Conservation (phyloP, 371 early-diverging fungal species). For the Apophysomyces elegans region DNA sequence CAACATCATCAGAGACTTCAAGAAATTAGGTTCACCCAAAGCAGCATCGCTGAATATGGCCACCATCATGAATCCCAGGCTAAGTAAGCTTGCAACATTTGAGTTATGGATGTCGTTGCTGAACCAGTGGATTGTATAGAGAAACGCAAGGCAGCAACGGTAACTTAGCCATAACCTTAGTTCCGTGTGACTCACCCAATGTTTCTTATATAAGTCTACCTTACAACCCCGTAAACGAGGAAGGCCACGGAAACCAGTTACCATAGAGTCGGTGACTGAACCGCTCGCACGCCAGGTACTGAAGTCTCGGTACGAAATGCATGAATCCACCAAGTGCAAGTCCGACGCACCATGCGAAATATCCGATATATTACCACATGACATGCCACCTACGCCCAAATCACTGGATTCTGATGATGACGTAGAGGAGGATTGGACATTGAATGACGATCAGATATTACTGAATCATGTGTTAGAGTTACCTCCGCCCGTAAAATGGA, state of each 20-base stretch:
- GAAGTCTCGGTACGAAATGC: slow-evolving; percentile 5
- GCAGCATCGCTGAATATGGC: slow-evolving; percentile 13
- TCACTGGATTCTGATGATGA: slow-evolving; percentile 14
- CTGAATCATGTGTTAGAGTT: slow-evolving; percentile 24
- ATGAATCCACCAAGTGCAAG: slow-evolving; percentile 8
- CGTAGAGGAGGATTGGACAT: slow-evolving; percentile 20
- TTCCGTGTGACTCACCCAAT: not conserved
- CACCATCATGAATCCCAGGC: slow-evolving; percentile 8
- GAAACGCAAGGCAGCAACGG: slow-evolving; percentile 3
- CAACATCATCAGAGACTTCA: slow-evolving; percentile 28
- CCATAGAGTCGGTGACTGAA: slow-evolving; percentile 4
- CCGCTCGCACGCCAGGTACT: not conserved
- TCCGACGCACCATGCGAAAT: not conserved
- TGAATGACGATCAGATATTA: slow-evolving; percentile 25
- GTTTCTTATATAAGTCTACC: not conserved
- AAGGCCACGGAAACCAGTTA: slow-evolving; percentile 29
- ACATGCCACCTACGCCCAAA: slow-evolving; percentile 10
- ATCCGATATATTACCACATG: slow-evolving; percentile 8
- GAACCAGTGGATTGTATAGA: not conserved
- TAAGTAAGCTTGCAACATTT: slow-evolving; percentile 15
- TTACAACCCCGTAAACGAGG: slow-evolving; percentile 35
- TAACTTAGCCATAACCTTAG: not conserved
- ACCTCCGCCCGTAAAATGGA: slow-evolving; percentile 18
- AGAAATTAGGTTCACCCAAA: slow-evolving; percentile 29
- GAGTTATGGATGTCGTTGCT: not conserved